Percentiles rank a stretch among this genome's conserved stretches.
Conservation (phyloP, 148 eudicot genomes). For the Polygonum aviculare region DNA sequence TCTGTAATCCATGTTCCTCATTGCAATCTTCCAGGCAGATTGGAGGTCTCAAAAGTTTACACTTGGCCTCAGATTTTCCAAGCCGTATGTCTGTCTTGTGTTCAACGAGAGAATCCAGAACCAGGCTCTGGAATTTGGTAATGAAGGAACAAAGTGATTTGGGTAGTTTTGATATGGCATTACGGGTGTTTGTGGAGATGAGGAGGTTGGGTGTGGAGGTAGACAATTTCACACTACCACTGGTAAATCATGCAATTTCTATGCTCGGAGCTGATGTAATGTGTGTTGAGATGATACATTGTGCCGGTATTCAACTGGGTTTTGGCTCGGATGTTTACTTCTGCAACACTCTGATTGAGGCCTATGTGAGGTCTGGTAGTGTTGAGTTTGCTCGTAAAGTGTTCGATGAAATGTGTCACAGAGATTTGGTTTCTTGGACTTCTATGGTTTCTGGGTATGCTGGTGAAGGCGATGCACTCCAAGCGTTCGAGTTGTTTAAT, state of each 20-base stretch:
- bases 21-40: not conserved
- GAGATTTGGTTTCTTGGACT: conserved; percentile 67
- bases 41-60: not conserved
- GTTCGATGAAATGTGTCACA: conserved; percentile 54
- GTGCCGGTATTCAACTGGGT: conserved; percentile 24
- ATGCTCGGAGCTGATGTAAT: conserved; percentile 15
- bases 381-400: conserved; percentile 15
- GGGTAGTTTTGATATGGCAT: conserved; percentile 19
- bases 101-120: conserved; percentile 13
- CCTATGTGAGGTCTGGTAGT: conserved; percentile 23
- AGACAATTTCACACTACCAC: conserved; percentile 25
- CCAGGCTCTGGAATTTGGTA: conserved; percentile 26
- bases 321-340: conserved; percentile 26
- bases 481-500: conserved; percentile 26
- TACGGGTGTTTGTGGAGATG: conserved; percentile 22
- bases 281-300: conserved; percentile 17
- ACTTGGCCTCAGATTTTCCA: not conserved
- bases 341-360: conserved; percentile 41
- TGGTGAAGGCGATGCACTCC: conserved; percentile 18
- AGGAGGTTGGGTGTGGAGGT: conserved; percentile 19
- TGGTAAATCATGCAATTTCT: conserved; percentile 21
- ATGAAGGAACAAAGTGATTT: conserved; percentile 16
- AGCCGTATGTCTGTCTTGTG: conserved; percentile 8
- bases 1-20: not conserved
- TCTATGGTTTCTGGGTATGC: conserved; percentile 40